Evolutionary conservation across 1,284 basidiomycete genomes (phyloP).

Genomic region (Leccinum fuscescens): DNA sequence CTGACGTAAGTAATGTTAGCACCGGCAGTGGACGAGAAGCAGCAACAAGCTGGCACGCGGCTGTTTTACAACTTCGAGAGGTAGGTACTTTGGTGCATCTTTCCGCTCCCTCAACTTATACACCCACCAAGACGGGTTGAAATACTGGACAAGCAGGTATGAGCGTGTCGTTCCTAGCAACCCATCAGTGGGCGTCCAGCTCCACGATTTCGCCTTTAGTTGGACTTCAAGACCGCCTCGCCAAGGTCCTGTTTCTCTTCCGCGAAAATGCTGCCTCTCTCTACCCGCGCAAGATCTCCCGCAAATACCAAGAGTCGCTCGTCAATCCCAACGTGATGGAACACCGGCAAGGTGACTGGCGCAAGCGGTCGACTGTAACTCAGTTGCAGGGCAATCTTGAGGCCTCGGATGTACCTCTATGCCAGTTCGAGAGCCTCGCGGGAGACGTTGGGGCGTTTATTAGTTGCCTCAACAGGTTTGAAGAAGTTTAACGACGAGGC

Average conservation of each 20-base stretch:
- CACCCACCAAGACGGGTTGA: slow-evolving; percentile 26
- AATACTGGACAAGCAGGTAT: slow-evolving; percentile 33
- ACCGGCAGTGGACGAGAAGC: slow-evolving; percentile 25
- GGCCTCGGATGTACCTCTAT: background rate
- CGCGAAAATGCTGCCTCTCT: slow-evolving; percentile 35
- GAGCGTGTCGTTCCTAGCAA: background rate
- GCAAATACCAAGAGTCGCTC: slow-evolving; percentile 25
- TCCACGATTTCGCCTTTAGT: slow-evolving; percentile 25
- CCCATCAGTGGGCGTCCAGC: slow-evolving; percentile 15
- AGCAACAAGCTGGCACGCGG: slow-evolving; percentile 22
- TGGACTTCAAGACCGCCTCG: slow-evolving; percentile 31
- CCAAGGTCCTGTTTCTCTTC: slow-evolving; percentile 33
- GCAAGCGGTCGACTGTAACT: slow-evolving; percentile 17
- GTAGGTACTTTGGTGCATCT: slow-evolving; percentile 6
- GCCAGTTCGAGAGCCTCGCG: slow-evolving; percentile 40
- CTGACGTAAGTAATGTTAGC: slow-evolving; percentile 10
- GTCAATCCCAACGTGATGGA: slow-evolving; percentile 33
- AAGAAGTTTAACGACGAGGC: slow-evolving; percentile 52
- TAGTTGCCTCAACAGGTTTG: slow-evolving; percentile 51
- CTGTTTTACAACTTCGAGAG: slow-evolving; percentile 27
- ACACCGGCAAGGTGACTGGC: slow-evolving; percentile 21
- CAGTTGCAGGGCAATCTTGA: slow-evolving; percentile 25
- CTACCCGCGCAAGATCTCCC: slow-evolving; percentile 31
- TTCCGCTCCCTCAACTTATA: background rate
- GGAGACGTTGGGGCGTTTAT: slow-evolving; percentile 49